Conservation (phyloP, 2,329 filamentous ascomycete species). For the Acrocalymma vagum region DNA sequence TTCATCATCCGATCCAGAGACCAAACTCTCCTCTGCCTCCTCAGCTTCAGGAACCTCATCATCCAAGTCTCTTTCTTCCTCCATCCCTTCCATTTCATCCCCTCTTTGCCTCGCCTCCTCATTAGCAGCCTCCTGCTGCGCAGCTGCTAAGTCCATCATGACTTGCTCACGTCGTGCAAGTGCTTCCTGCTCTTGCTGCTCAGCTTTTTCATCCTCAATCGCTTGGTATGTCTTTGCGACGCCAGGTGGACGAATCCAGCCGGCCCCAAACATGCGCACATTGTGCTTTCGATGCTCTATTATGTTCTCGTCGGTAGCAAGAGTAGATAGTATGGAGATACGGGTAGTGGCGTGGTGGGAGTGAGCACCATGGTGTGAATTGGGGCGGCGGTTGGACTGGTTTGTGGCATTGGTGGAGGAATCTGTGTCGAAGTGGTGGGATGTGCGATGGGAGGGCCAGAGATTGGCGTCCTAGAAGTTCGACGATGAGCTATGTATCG, state of each 20-base stretch:
- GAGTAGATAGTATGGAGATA: slow-evolving; percentile 71
- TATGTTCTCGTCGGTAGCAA: slow-evolving; percentile 79
- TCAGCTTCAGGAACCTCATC: slow-evolving; percentile 50
- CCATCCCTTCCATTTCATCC: slow-evolving; percentile 49
- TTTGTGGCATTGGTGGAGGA: slow-evolving; percentile 24
- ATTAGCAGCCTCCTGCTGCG: slow-evolving; percentile 57
- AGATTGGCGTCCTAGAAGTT: slow-evolving; percentile 35
- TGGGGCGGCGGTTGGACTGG: slow-evolving; percentile 24
- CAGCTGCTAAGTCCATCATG: slow-evolving; percentile 74
- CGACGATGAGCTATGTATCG: slow-evolving; percentile 9
- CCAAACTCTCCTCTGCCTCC: slow-evolving; percentile 29
- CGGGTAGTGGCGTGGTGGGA: slow-evolving; percentile 52
- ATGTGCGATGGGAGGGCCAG: slow-evolving; percentile 37
- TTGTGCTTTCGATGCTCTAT: slow-evolving; percentile 80
- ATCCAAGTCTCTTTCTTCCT: slow-evolving; percentile 49
- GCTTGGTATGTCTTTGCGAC: slow-evolving; percentile 90
- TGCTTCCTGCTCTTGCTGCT: slow-evolving; percentile 85
- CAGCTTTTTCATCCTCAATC: slow-evolving; percentile 85
- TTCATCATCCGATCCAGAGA: slow-evolving; percentile 46
- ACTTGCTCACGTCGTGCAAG: slow-evolving; percentile 74
- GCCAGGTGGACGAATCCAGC: slow-evolving; percentile 90
- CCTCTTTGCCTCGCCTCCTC: slow-evolving; percentile 51
- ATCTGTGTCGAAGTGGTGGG: slow-evolving; percentile 26
- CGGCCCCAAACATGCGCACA: slow-evolving; percentile 85
- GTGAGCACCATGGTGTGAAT: slow-evolving; percentile 24